These are phyloP conservation scores for Emericellopsis cladophorae DNA, from an alignment of 2,329 filamentous ascomycete species.

Conservation along the genomic window DNA sequence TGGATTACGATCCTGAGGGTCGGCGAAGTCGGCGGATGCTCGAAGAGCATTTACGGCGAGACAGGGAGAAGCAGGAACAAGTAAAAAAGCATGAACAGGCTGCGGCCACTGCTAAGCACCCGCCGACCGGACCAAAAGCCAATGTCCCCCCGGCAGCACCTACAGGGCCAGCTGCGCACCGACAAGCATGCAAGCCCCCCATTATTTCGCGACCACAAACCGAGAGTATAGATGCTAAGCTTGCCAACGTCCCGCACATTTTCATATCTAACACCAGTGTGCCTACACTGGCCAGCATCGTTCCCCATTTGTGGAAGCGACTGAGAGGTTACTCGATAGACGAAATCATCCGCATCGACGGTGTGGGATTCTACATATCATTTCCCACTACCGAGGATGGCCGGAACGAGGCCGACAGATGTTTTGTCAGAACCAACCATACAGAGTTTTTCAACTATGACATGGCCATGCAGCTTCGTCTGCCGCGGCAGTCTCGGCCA, in stretches of 20 bases:
- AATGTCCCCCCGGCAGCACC: slow-evolving; percentile 69
- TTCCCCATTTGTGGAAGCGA: slow-evolving; percentile 81
- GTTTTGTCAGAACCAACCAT: slow-evolving; percentile 66
- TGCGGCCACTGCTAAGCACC: slow-evolving; percentile 15
- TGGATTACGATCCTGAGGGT: slow-evolving; percentile 84
- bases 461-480: slow-evolving; percentile 76
- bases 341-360: slow-evolving; percentile 72
- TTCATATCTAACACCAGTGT: slow-evolving; percentile 82
- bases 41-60: slow-evolving; percentile 58
- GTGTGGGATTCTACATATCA: slow-evolving; percentile 80
- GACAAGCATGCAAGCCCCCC: slow-evolving; percentile 18
- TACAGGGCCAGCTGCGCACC: slow-evolving; percentile 61
- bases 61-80: slow-evolving; percentile 45
- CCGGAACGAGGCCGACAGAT: slow-evolving; percentile 69
- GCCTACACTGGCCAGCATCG: slow-evolving; percentile 72
- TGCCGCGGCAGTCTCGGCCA: slow-evolving; percentile 11
- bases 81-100: slow-evolving; percentile 14
- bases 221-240: slow-evolving; percentile 51
- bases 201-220: slow-evolving; percentile 20
- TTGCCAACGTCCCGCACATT: slow-evolving; percentile 75
- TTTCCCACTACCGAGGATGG: slow-evolving; percentile 71
- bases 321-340: slow-evolving; percentile 65
- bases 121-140: slow-evolving; percentile 13
- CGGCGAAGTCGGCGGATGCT: slow-evolving; percentile 69
- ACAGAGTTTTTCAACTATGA: slow-evolving; percentile 80